Evolutionary conservation across 805 yeast genomes (phyloP), one percentile per base, ranked within the genome.

Genomic region (Wickerhamomyces subpelliculosus): DNA sequence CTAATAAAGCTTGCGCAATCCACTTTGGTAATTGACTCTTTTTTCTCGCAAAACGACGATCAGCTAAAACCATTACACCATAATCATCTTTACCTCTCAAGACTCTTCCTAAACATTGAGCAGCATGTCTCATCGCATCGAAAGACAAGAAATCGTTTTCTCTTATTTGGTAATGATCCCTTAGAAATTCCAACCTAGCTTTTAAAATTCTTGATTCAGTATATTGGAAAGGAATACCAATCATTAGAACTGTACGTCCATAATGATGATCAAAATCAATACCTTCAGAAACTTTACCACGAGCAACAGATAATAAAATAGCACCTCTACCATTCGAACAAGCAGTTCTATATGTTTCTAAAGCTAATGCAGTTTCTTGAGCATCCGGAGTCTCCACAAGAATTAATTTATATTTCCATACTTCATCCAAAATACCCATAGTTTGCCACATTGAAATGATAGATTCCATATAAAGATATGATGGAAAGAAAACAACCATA

Each of bases 121-220:
- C 97, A 4, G 97, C 99, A 64, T 93, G 99, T 56, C 99, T 78
- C 98, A 93, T 93, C 12, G 99, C 99, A 62, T 93, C 99, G 70
- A 93, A 93, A 10, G 97, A 89, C 27, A 93, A 59, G 57, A 93
- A 93, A 54, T 93, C 98, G 55, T 86, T 88, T 54, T 93, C 98
- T 46, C 87, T 73, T 39, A 93, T 90, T 52, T 88, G 94, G 58
- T 77, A 90, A 52, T 88, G 89, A 56, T 93, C 97, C 47, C 97
- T 70, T 58, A 93, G 62, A 53, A 93, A 93, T 61, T 93, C 98
- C 32, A 93, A 67, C 36, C 99, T 73, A 1, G 99, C 98, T 51
- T 93, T 93, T 52, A 93, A 68, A 46, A 93, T 93, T 54, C 97
- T 78, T 4, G 97, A 89, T 57, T 93, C 98, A 0, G 99, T 93